phyloP scores from a whole-genome alignment of 129 eudicot species.

The Mikania micrantha region DNA sequence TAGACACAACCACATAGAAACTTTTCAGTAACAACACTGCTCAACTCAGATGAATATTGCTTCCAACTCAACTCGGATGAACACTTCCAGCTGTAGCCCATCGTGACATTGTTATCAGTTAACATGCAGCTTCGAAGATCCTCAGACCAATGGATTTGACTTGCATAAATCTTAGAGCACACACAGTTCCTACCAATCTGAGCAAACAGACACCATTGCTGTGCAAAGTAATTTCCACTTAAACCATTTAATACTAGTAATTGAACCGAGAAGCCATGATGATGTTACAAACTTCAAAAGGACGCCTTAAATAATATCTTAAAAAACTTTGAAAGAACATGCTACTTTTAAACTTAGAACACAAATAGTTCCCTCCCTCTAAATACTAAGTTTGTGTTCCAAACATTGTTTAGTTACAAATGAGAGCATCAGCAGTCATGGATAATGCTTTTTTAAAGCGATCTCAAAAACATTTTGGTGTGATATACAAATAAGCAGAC shows the following conservation, averaged over 20 bases:
- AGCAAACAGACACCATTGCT: neutral
- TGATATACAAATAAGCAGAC: neutral
- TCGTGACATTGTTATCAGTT: neutral
- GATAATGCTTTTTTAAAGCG: neutral
- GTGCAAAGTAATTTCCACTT: constrained; percentile 12
- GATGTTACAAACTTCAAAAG: constrained; percentile 24
- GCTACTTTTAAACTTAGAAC: neutral
- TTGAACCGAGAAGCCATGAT: constrained; percentile 3
- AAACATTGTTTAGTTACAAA: neutral
- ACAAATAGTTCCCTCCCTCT: neutral
- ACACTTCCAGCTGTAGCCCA: constrained; percentile 8
- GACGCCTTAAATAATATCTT: neutral
- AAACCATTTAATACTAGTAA: neutral
- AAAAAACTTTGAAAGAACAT: neutral
- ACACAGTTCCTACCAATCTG: constrained; percentile 3
- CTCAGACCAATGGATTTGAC: neutral
- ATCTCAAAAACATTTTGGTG: neutral
- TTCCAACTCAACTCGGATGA: constrained; percentile 4
- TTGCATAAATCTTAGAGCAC: neutral
- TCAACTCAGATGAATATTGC: neutral
- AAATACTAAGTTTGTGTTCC: neutral
- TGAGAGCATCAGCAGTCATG: neutral
- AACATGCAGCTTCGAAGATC: constrained; percentile 6
- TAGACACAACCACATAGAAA: neutral
- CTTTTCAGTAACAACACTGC: constrained; percentile 17